A percentile compares a stretch with the other conserved stretches of the same genome.
These are phyloP conservation scores for Microsporum ferrugineum DNA, from an alignment of 2,329 filamentous ascomycete species.

Conservation along the genomic window DNA sequence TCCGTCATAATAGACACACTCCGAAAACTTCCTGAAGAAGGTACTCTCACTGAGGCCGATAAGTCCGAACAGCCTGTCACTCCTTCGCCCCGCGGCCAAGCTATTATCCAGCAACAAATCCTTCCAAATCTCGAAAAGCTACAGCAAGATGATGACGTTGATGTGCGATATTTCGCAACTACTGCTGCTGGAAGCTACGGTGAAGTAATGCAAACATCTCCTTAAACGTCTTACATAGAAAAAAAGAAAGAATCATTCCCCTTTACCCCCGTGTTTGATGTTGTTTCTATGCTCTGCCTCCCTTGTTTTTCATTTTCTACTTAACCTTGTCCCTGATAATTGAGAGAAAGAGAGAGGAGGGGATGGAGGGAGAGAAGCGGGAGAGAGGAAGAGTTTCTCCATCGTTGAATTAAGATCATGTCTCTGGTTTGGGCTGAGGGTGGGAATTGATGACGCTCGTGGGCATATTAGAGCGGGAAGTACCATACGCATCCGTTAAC, in stretches of 20 bases:
- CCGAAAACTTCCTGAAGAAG: conserved; percentile 77
- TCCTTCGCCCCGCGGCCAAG: conserved; percentile 60
- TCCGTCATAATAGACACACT: conserved; percentile 80
- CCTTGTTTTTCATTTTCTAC: not conserved
- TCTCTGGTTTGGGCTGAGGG: not conserved
- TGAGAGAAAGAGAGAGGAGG: not conserved
- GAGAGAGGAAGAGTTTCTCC: not conserved
- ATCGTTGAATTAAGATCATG: not conserved
- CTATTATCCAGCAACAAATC: conserved; percentile 76
- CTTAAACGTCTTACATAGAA: conserved; percentile 17
- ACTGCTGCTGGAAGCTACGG: conserved; percentile 56
- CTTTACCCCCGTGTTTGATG: not conserved
- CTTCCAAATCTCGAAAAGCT: conserved; percentile 87
- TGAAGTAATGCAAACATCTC: conserved; percentile 46
- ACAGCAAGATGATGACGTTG: conserved; percentile 93
- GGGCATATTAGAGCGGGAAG: not conserved
- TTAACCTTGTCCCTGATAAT: not conserved
- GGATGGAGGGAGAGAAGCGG: too few species aligned
- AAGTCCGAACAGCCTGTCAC: conserved; percentile 50
- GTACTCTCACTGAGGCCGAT: conserved; percentile 74
- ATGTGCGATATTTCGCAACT: conserved; percentile 95
- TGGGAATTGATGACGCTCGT: not conserved
- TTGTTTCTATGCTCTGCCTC: not conserved
- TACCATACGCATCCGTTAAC: not conserved
- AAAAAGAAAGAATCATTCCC: conserved; percentile 13